A percentile compares a stretch with the other conserved stretches of the same genome.
Conservation (phyloP, 139 green algal species). For the Nannochloris sp. region DNA sequence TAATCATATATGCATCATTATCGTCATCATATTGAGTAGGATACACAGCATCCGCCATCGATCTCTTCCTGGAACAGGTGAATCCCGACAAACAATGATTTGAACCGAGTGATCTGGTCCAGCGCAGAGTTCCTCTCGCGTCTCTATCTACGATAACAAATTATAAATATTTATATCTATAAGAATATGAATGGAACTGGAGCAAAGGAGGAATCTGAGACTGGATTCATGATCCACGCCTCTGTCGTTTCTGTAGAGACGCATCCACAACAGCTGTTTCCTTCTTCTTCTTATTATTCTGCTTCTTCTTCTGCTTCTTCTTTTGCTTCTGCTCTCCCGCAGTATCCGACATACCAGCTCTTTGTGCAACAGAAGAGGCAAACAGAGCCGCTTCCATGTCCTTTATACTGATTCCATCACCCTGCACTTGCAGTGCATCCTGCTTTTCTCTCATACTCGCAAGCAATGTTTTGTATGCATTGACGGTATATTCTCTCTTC, state of each 20-base stretch:
- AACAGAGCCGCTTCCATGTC: constrained; percentile 3
- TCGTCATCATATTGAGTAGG: neutral
- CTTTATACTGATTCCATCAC: constrained; percentile 5
- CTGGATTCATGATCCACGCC: neutral
- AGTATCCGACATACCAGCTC: constrained; percentile 9
- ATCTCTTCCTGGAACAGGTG: neutral
- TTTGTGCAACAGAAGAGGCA: constrained; percentile 11
- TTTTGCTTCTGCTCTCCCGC: neutral
- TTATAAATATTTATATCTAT: too few species aligned
- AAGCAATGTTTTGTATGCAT: constrained; percentile 21
- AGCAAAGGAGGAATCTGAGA: too few species aligned
- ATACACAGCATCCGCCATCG: neutral
- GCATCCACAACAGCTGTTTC: neutral
- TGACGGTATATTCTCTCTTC: constrained; percentile 31
- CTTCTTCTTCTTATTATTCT: neutral
- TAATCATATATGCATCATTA: constrained; percentile 4
- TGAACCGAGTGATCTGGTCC: too few species aligned
- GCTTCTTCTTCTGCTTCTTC: neutral
- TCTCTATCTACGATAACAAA: too few species aligned
- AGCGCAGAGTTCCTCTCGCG: too few species aligned
- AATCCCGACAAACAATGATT: too few species aligned
- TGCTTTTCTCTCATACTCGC: constrained; percentile 8
- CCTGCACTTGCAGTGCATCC: neutral
- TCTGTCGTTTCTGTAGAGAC: neutral
- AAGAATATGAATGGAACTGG: too few species aligned